Conservation (phyloP, 1,284 basidiomycete genomes). For the Tylopilus sp. region DNA sequence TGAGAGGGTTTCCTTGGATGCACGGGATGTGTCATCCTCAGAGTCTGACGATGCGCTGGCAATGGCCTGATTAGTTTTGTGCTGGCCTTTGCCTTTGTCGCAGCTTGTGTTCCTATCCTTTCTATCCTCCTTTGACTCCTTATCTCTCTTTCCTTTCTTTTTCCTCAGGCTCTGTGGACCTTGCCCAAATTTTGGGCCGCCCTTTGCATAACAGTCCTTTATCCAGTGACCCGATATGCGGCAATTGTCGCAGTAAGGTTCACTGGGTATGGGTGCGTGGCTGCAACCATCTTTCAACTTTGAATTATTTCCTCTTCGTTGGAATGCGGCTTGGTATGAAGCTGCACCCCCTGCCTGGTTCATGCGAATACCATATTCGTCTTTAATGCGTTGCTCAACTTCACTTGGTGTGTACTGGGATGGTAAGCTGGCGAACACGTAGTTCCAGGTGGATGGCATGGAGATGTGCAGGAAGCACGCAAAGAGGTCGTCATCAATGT, state of each 20-base stretch:
- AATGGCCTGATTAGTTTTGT: too few relatives aligned
- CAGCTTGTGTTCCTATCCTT: not conserved
- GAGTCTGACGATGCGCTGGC: too few relatives aligned
- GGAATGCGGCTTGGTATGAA: too few relatives aligned
- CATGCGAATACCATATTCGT: not conserved
- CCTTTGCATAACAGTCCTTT: not conserved
- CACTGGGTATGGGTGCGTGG: too few relatives aligned
- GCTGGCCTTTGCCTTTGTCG: too few relatives aligned
- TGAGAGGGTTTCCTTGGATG: too few relatives aligned
- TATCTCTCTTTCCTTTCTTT: too few relatives aligned
- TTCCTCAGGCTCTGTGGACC: too few relatives aligned
- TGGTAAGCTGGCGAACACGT: constrained; percentile 9
- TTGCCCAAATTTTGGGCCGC: not conserved
- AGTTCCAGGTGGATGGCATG: constrained; percentile 17
- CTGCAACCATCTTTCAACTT: too few relatives aligned
- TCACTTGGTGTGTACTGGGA: constrained; percentile 3
- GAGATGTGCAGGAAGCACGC: constrained; percentile 18
- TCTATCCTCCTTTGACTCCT: too few relatives aligned
- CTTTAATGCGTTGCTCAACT: constrained; percentile 4
- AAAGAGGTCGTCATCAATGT: constrained; percentile 11
- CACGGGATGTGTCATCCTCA: too few relatives aligned
- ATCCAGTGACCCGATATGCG: not conserved
- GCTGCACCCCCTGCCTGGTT: not conserved
- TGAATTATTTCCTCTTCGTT: not conserved
- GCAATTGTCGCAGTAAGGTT: too few relatives aligned